phyloP scores from a whole-genome alignment of 176 grass and related monocot genomes.

The Carex cristatella region DNA sequence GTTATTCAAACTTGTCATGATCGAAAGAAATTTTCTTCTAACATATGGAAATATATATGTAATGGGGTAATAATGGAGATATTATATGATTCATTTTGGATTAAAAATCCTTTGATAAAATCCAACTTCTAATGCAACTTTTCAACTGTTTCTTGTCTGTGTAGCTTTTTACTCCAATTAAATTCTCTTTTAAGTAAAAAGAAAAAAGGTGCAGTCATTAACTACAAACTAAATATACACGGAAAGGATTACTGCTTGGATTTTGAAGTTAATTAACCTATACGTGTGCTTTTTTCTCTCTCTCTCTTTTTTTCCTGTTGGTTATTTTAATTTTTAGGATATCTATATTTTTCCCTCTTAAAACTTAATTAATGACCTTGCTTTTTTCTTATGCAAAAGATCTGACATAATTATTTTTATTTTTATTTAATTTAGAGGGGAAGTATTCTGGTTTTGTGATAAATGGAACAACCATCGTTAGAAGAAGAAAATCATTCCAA shows the following conservation, averaged over 20 bases:
- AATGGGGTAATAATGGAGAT: neutral
- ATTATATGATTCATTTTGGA: neutral
- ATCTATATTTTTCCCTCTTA: neutral
- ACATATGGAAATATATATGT: neutral
- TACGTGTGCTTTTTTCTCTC: neutral
- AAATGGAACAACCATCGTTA: neutral
- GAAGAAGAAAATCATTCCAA: constrained; percentile 11
- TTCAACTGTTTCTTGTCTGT: too few species aligned
- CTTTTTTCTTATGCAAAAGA: neutral
- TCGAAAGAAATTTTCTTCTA: neutral
- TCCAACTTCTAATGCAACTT: neutral
- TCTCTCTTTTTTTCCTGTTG: neutral
- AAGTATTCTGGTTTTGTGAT: constrained; percentile 1
- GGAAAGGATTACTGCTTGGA: neutral
- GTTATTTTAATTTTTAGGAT: neutral
- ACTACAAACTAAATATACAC: neutral
- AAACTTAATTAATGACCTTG: neutral
- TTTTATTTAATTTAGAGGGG: neutral
- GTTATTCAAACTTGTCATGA: neutral
- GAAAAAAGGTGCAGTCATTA: neutral
- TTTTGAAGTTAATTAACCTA: neutral
- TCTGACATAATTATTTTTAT: neutral
- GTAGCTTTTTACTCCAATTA: neutral
- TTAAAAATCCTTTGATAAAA: neutral
- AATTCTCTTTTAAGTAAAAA: neutral